Evolutionary conservation across 2,329 filamentous ascomycete species (phyloP).

Genomic region (Hypoxylon sp.): DNA sequence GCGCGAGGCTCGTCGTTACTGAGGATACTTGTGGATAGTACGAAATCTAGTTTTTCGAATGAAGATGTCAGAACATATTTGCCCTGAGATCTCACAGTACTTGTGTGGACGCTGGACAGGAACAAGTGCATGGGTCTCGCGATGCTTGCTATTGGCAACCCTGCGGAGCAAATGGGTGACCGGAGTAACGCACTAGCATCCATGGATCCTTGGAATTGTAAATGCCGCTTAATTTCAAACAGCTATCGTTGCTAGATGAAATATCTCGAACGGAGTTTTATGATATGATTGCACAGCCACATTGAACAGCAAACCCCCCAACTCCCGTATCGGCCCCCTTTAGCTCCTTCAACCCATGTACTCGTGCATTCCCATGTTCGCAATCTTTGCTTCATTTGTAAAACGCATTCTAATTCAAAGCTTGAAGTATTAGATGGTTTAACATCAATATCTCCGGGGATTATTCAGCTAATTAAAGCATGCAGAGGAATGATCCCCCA

Average conservation of each 20-base stretch:
- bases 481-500: not conserved
- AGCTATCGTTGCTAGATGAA: not conserved
- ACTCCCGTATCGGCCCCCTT: not conserved
- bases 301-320: not conserved
- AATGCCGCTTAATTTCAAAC: not conserved
- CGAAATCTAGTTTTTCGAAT: not conserved
- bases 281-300: constrained; percentile 1
- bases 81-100: not conserved
- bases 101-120: not conserved
- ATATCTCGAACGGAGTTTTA: not conserved
- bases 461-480: not conserved
- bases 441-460: not conserved
- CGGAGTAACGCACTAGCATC: not conserved
- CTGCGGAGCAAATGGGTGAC: not conserved
- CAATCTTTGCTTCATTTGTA: not conserved
- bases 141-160: not conserved
- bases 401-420: not conserved
- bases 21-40: not conserved
- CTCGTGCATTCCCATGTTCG: not conserved
- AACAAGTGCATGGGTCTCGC: not conserved
- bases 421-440: not conserved
- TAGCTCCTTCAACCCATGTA: not conserved
- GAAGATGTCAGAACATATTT: not conserved
- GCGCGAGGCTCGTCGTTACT: not conserved
- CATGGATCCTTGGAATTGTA: not conserved